These are phyloP conservation scores for Umbelopsis sp. DNA, from an alignment of 192 early-diverging fungal genomes.

Conservation along the genomic window DNA sequence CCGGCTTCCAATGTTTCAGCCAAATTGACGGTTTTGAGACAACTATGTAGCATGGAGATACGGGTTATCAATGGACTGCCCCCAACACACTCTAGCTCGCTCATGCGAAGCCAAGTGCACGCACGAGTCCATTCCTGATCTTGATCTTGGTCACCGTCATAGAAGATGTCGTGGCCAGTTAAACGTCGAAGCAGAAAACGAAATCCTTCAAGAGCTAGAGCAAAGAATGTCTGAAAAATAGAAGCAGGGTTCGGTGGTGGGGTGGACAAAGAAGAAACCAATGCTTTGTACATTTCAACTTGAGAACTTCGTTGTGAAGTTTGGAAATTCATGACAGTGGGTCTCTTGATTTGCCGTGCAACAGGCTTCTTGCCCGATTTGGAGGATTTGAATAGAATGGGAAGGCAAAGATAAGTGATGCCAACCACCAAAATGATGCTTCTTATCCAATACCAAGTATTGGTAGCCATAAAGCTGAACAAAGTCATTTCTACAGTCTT, in stretches of 20 bases:
- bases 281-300: constrained; percentile 20
- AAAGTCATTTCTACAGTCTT: background rate
- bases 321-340: background rate
- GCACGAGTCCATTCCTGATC: constrained; percentile 31
- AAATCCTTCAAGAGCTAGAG: constrained; percentile 20
- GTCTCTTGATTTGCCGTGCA: constrained; percentile 17
- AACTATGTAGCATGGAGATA: constrained; percentile 30
- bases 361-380: background rate
- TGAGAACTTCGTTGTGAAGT: background rate
- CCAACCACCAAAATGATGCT: background rate
- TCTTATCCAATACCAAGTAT: constrained; percentile 19
- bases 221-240: background rate
- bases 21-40: constrained; percentile 36
- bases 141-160: constrained; percentile 8
- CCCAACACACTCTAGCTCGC: constrained; percentile 41
- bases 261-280: constrained; percentile 9
- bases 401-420: background rate
- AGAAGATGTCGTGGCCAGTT: constrained; percentile 32
- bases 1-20: constrained; percentile 35
- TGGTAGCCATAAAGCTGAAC: constrained; percentile 11
- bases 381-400: background rate
- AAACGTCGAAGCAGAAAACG: constrained; percentile 27
- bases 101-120: constrained; percentile 37
- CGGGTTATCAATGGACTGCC: constrained; percentile 27
- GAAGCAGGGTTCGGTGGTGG: background rate